Evolutionary conservation across 1,139 yeast species (phyloP).

Genomic region (Diutina scorzettiae): DNA sequence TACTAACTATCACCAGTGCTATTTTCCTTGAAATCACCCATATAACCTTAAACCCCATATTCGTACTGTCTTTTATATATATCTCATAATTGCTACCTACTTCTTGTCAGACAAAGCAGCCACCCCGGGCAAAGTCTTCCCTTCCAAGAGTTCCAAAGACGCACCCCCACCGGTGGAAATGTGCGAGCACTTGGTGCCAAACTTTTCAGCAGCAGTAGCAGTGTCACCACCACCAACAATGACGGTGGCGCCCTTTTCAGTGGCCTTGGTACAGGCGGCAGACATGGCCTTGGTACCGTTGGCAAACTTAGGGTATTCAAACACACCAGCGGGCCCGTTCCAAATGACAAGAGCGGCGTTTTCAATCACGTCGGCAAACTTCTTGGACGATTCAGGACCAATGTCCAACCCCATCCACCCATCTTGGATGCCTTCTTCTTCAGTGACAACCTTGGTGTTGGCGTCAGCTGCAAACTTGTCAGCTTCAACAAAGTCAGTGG

Average conservation of each 20-base stretch:
- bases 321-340: slow-evolving; percentile 99
- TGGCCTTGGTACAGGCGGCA: slow-evolving; percentile 77
- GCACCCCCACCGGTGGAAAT: slow-evolving; percentile 99
- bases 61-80: neutral
- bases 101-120: slow-evolving; percentile 76
- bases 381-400: slow-evolving; percentile 76
- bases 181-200: slow-evolving; percentile 88
- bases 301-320: slow-evolving; percentile 86
- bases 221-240: slow-evolving; percentile 99
- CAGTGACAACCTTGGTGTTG: slow-evolving; percentile 64
- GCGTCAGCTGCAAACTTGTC: slow-evolving; percentile 92
- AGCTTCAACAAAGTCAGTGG: slow-evolving; percentile 89
- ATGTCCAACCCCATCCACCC: slow-evolving; percentile 91
- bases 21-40: no score
- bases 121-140: slow-evolving; percentile 96
- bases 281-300: slow-evolving; percentile 81
- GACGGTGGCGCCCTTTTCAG: slow-evolving; percentile 82
- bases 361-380: slow-evolving; percentile 68
- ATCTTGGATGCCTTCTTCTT: slow-evolving; percentile 82
- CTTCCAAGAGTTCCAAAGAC: slow-evolving; percentile 92
- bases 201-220: slow-evolving; percentile 97
- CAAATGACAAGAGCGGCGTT: slow-evolving; percentile 94
- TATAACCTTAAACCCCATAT: neutral
- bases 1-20: no score
- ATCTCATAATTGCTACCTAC: slow-evolving; percentile 16